Evolutionary conservation across 2,329 filamentous ascomycete species (phyloP).

Genomic region (Colletotrichum simmondsii): DNA sequence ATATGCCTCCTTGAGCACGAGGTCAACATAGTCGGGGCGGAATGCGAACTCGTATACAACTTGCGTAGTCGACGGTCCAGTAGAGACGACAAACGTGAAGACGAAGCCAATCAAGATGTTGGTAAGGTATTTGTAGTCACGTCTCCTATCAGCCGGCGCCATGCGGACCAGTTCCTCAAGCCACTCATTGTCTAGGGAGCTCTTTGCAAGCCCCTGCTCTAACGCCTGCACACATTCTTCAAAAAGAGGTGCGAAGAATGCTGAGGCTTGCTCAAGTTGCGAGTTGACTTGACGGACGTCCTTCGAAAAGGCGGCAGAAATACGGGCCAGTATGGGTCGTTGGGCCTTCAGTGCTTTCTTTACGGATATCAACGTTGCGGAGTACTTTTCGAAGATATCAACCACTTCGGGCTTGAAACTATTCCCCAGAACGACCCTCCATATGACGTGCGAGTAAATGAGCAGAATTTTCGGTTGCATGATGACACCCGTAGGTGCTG

Average conservation of each 20-base stretch:
- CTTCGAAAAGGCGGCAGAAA: slow-evolving; percentile 19
- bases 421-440: slow-evolving; percentile 16
- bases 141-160: slow-evolving; percentile 17
- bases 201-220: background rate
- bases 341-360: slow-evolving; percentile 29
- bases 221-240: slow-evolving; percentile 4
- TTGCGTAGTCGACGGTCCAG: slow-evolving; percentile 24
- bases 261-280: slow-evolving; percentile 6
- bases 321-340: slow-evolving; percentile 22
- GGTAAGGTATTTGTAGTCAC: slow-evolving; percentile 25
- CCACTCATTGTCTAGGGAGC: slow-evolving; percentile 15
- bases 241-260: slow-evolving; percentile 13
- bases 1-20: slow-evolving; percentile 14
- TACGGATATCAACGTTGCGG: slow-evolving; percentile 18
- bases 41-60: slow-evolving; percentile 31
- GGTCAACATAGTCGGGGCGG: slow-evolving; percentile 14
- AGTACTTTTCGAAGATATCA: slow-evolving; percentile 21
- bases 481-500: slow-evolving; percentile 10
- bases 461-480: slow-evolving; percentile 28
- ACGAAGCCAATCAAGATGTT: slow-evolving; percentile 29
- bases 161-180: slow-evolving; percentile 20
- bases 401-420: slow-evolving; percentile 15
- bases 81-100: slow-evolving; percentile 27
- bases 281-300: slow-evolving; percentile 20
- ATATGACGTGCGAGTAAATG: slow-evolving; percentile 28